A percentile compares a stretch with the other conserved stretches of the same genome.
Conservation (phyloP, 352 stramenopile species). For the Phytopythium delawarense region DNA sequence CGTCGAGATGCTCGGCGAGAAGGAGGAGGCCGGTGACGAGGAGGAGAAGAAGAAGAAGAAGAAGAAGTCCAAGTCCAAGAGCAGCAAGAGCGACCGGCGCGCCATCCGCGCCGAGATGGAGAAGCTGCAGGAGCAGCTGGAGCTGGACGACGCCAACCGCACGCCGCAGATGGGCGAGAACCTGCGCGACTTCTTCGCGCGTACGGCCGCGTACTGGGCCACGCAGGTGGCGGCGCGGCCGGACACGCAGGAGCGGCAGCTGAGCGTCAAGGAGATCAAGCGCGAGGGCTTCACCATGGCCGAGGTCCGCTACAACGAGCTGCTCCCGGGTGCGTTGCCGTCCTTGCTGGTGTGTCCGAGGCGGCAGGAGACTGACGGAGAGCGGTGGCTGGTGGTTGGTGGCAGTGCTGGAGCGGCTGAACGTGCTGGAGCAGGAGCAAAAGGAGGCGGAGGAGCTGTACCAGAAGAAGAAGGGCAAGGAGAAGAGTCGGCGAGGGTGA, state of each 20-base stretch:
- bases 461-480: slow-evolving; percentile 72
- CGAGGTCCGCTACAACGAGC: slow-evolving; percentile 73
- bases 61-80: slow-evolving; percentile 59
- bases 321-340: slow-evolving; percentile 51
- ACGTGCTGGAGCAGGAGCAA: slow-evolving; percentile 75
- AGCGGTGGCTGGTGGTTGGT: slow-evolving; percentile 2
- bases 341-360: slow-evolving; percentile 2
- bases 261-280: slow-evolving; percentile 87
- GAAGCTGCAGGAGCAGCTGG: slow-evolving; percentile 75
- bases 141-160: slow-evolving; percentile 57
- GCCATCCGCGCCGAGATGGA: slow-evolving; percentile 79
- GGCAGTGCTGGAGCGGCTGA: slow-evolving; percentile 72
- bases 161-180: slow-evolving; percentile 83
- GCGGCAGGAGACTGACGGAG: slow-evolving; percentile 8
- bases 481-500: slow-evolving; percentile 61
- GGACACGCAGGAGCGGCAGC: slow-evolving; percentile 61
- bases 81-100: slow-evolving; percentile 58
- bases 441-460: slow-evolving; percentile 75
- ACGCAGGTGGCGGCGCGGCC: slow-evolving; percentile 48
- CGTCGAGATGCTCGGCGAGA: slow-evolving; percentile 55
- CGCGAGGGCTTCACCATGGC: slow-evolving; percentile 74
- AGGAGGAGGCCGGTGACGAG: slow-evolving; percentile 24
- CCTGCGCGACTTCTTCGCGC: slow-evolving; percentile 85
- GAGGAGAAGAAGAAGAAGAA: slow-evolving; percentile 39
- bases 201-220: slow-evolving; percentile 71